These are phyloP conservation scores for Saccharomycopsis hybrid DNA, from an alignment of 1,139 yeast species.

Conservation along the genomic window DNA sequence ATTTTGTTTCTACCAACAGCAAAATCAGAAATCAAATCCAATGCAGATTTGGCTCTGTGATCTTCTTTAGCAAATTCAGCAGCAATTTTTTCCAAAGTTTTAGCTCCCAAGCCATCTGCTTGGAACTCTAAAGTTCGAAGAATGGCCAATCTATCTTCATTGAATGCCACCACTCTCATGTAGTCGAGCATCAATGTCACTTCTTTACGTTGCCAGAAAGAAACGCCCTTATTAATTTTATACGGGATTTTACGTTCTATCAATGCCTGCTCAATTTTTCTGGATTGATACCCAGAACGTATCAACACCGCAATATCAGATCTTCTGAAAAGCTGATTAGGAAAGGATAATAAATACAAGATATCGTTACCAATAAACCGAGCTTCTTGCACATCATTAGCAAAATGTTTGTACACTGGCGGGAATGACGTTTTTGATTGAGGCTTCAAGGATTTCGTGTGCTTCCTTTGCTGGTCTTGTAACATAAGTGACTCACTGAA, in stretches of 20 bases:
- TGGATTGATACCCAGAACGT: conserved; percentile 53
- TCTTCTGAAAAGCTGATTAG: conserved; percentile 33
- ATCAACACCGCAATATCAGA: conserved; percentile 68
- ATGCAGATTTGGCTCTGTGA: no score
- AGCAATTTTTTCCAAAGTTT: conserved; percentile 40
- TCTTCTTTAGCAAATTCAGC: no score
- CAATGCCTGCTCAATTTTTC: conserved; percentile 57
- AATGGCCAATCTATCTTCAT: conserved; percentile 53
- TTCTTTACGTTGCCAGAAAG: conserved; percentile 77
- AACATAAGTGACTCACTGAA: conserved; percentile 64
- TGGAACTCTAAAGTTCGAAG: conserved; percentile 54
- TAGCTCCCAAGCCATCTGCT: conserved; percentile 65
- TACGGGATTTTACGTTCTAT: conserved; percentile 53
- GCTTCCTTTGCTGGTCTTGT: conserved; percentile 44
- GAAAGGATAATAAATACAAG: conserved; percentile 35
- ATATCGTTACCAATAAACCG: conserved; percentile 53
- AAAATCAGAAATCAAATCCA: no score
- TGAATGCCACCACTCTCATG: conserved; percentile 52
- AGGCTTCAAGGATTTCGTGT: conserved; percentile 40
- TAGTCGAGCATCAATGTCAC: conserved; percentile 57
- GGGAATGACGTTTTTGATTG: conserved; percentile 34
- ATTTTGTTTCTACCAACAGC: no score
- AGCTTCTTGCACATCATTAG: conserved; percentile 47
- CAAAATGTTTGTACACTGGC: conserved; percentile 42
- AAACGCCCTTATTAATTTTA: conserved; percentile 58